Evolutionary conservation across 2,329 filamentous ascomycete genomes (phyloP).

Genomic region (Pezicula radicicola): DNA sequence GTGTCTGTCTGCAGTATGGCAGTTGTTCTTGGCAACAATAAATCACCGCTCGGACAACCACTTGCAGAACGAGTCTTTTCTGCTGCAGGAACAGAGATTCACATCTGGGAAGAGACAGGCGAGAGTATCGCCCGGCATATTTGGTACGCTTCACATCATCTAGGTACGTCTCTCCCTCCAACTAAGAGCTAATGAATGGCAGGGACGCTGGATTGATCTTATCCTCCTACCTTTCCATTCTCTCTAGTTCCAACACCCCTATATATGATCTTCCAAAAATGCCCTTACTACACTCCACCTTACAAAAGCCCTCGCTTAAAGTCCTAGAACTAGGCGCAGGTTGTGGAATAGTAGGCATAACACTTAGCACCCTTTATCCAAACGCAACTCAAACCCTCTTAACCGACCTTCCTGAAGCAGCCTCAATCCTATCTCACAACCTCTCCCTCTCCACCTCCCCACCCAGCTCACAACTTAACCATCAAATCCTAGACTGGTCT

Average conservation of each 20-base stretch:
- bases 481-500: constrained; percentile 61
- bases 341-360: constrained; percentile 66
- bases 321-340: constrained; percentile 66
- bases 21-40: constrained; percentile 6
- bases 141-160: constrained; percentile 45
- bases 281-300: constrained; percentile 9
- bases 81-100: constrained; percentile 10
- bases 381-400: constrained; percentile 45
- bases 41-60: not conserved
- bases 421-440: constrained; percentile 57
- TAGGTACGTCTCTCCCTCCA: constrained; percentile 14
- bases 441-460: constrained; percentile 5
- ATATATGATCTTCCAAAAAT: constrained; percentile 7
- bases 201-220: constrained; percentile 35
- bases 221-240: constrained; percentile 26
- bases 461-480: constrained; percentile 33
- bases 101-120: constrained; percentile 67
- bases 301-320: constrained; percentile 32
- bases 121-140: constrained; percentile 72
- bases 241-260: not conserved
- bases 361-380: constrained; percentile 39
- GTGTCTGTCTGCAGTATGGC: constrained; percentile 20
- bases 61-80: constrained; percentile 20
- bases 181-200: constrained; percentile 21
- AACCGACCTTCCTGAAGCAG: constrained; percentile 64